phyloP scores from a whole-genome alignment of 805 yeast species.

The Cyberlindnera mrakii region DNA sequence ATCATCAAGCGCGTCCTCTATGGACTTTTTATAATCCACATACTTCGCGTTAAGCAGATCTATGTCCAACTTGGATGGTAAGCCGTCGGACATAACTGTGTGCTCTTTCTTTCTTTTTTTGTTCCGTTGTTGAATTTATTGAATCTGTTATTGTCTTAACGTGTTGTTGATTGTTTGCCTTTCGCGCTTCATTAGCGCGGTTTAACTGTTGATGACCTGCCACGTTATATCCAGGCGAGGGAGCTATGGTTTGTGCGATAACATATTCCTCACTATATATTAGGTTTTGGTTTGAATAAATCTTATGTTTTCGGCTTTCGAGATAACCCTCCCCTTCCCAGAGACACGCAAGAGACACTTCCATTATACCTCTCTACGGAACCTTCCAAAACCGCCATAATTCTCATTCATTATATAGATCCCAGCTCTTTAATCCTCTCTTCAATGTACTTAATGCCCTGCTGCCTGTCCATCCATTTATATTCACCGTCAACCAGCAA shows the following conservation, averaged over 20 bases:
- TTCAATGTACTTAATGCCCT: slow-evolving; percentile 7
- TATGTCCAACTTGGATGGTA: slow-evolving; percentile 5
- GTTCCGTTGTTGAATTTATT: background rate
- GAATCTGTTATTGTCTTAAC: background rate
- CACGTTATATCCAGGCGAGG: no score
- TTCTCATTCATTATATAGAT: background rate
- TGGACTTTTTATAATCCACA: slow-evolving; percentile 4
- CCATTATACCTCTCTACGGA: no score
- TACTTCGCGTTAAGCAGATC: slow-evolving; percentile 8
- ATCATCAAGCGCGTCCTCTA: background rate
- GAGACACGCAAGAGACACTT: no score
- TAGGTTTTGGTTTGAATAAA: no score
- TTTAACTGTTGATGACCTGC: no score
- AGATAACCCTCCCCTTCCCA: no score
- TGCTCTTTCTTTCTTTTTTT: background rate
- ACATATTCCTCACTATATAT: no score
- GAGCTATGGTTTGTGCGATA: no score
- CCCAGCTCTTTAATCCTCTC: slow-evolving; percentile 6
- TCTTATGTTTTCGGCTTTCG: no score
- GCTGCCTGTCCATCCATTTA: background rate
- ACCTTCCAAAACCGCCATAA: no score
- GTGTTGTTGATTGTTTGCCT: background rate
- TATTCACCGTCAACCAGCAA: slow-evolving; percentile 10
- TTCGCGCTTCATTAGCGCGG: background rate
- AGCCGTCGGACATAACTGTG: slow-evolving; percentile 1